Evolutionary conservation across 2,329 filamentous ascomycete genomes (phyloP).

Genomic region (Knufia petricola): DNA sequence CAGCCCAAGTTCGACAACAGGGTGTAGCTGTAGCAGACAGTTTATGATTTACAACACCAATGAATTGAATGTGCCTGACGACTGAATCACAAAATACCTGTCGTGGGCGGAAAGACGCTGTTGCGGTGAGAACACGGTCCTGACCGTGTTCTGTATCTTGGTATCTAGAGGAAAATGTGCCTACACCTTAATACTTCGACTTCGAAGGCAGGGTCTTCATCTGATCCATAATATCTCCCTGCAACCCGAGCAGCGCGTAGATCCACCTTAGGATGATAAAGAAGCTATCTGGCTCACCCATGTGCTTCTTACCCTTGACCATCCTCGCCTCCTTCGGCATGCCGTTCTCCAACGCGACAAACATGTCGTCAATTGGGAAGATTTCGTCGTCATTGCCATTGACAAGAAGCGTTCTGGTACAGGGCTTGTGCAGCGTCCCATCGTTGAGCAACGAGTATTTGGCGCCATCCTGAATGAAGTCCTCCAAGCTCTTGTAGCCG

Average conservation of each 20-base stretch:
- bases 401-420: constrained; percentile 45
- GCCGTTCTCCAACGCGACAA: constrained; percentile 45
- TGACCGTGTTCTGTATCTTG: too few relatives aligned
- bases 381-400: constrained; percentile 53
- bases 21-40: too few relatives aligned
- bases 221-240: constrained; percentile 22
- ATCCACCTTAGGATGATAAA: constrained; percentile 32
- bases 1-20: too few relatives aligned
- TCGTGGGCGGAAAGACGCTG: too few relatives aligned
- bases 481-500: constrained; percentile 33
- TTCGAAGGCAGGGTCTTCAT: constrained; percentile 21
- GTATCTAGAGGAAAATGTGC: too few relatives aligned
- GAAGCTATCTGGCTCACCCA: constrained; percentile 53
- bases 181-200: constrained; percentile 18
- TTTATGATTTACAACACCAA: too few relatives aligned
- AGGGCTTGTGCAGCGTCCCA: constrained; percentile 43
- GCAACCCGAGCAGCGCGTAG: constrained; percentile 24
- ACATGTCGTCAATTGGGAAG: constrained; percentile 53
- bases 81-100: too few relatives aligned
- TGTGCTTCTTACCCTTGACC: constrained; percentile 53
- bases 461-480: constrained; percentile 40
- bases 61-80: too few relatives aligned
- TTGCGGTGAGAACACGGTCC: too few relatives aligned
- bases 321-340: constrained; percentile 46
- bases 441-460: constrained; percentile 48